Conservation (phyloP, 352 stramenopile species). For the Pythium rhizo-oryzae region DNA sequence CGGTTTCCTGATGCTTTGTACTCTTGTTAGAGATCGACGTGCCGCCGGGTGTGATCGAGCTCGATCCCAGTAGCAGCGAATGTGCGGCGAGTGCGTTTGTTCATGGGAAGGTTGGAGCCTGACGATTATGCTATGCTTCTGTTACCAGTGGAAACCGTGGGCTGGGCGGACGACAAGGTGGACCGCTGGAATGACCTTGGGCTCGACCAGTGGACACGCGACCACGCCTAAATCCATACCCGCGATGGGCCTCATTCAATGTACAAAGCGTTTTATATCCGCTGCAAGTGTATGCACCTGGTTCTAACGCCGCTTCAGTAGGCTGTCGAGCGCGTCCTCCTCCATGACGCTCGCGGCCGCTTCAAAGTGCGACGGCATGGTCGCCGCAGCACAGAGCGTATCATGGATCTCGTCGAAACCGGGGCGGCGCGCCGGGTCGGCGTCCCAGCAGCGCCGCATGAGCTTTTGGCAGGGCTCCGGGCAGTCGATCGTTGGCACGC, state of each 20-base stretch:
- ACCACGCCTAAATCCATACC: conserved; percentile 13
- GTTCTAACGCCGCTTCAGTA: conserved; percentile 16
- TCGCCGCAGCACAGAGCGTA: conserved; percentile 23
- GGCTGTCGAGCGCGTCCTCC: conserved; percentile 26
- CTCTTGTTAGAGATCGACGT: conserved; percentile 70
- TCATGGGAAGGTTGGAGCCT: not conserved
- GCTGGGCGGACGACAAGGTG: conserved; percentile 60
- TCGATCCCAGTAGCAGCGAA: conserved; percentile 62
- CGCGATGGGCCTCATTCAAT: too few relatives aligned
- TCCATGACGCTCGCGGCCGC: conserved; percentile 8
- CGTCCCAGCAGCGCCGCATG: conserved; percentile 72
- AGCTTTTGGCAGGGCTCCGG: conserved; percentile 59
- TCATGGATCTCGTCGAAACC: conserved; percentile 68
- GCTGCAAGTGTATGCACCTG: not conserved
- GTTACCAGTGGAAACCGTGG: conserved; percentile 45
- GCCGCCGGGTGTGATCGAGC: conserved; percentile 44
- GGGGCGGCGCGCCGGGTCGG: conserved; percentile 48
- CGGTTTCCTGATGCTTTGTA: not conserved
- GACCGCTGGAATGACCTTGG: conserved; percentile 83
- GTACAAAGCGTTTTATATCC: not conserved
- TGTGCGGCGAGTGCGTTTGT: conserved; percentile 19
- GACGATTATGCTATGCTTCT: not conserved
- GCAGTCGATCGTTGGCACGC: conserved; percentile 74
- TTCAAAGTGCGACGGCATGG: not conserved
- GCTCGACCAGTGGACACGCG: conserved; percentile 60